Evolutionary conservation across 306 rosid genomes (phyloP).

Genomic region (Trifolium pratense): DNA sequence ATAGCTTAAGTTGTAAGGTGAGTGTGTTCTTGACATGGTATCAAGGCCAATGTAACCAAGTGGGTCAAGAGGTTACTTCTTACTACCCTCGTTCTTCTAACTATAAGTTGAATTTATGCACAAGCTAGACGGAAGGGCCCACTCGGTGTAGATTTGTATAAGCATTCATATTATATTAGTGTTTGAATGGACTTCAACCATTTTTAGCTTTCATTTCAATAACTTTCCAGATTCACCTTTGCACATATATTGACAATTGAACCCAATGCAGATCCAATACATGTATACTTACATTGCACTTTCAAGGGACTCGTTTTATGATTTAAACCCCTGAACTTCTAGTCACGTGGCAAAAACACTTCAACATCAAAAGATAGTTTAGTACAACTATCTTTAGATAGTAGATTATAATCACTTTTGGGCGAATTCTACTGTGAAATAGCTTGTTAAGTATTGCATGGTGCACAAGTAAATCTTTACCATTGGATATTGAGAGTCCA

Average conservation of each 20-base stretch:
- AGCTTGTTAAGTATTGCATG: too few species aligned
- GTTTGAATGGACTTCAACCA: not conserved
- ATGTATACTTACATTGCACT: not conserved
- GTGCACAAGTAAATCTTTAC: too few species aligned
- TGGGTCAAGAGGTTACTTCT: not conserved
- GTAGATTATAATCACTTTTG: not conserved
- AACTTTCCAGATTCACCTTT: not conserved
- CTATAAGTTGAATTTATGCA: not conserved
- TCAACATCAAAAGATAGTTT: not conserved
- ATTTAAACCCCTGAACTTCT: not conserved
- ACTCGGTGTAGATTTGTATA: not conserved
- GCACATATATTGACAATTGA: not conserved
- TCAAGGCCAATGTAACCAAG: not conserved
- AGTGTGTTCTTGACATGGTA: not conserved
- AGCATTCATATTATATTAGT: slow-evolving; percentile 1
- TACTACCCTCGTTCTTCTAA: not conserved
- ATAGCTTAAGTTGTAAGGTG: not conserved
- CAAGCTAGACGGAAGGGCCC: not conserved
- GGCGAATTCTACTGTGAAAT: too few species aligned
- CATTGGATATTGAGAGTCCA: too few species aligned
- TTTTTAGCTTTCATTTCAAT: not conserved
- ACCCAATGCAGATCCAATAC: not conserved
- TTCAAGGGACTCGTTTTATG: not conserved
- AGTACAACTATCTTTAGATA: not conserved
- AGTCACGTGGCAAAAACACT: not conserved